Evolutionary conservation across 441 rosid genomes (phyloP).

Genomic region (Erodium trifolium): DNA sequence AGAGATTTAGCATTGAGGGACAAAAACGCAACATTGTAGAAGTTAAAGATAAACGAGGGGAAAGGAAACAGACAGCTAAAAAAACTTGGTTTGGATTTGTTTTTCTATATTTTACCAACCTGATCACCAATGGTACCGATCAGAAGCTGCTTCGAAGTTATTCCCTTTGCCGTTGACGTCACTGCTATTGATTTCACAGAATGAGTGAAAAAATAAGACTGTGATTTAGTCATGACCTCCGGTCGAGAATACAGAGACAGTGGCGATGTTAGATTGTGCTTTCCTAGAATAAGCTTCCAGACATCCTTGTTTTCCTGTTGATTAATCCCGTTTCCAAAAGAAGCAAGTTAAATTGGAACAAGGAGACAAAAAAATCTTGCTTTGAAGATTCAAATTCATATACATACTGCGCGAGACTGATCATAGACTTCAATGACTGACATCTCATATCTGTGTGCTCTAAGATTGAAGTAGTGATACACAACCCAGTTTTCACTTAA

Average conservation of each 20-base stretch:
- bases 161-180: conserved; percentile 93
- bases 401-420: conserved; percentile 94
- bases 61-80: too few species aligned
- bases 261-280: conserved; percentile 90
- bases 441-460: conserved; percentile 85
- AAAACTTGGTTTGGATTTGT: neutral
- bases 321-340: conserved; percentile 19
- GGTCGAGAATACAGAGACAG: conserved; percentile 76
- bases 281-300: conserved; percentile 83
- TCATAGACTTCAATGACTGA: conserved; percentile 66
- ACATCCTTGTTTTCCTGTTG: conserved; percentile 56
- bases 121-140: conserved; percentile 87
- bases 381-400: conserved; percentile 14
- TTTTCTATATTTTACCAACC: conserved; percentile 34
- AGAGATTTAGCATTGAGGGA: neutral
- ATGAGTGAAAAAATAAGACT: conserved; percentile 87
- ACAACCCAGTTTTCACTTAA: conserved; percentile 91
- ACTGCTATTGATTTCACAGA: conserved; percentile 81
- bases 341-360: conserved; percentile 13
- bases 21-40: too few species aligned
- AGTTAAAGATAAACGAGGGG: too few species aligned
- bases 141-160: conserved; percentile 96
- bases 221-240: conserved; percentile 74
- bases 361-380: conserved; percentile 11
- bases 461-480: conserved; percentile 49